Base-by-base conservation (phyloP, 805 yeast species). In the Komagataella phaffii region DNA sequence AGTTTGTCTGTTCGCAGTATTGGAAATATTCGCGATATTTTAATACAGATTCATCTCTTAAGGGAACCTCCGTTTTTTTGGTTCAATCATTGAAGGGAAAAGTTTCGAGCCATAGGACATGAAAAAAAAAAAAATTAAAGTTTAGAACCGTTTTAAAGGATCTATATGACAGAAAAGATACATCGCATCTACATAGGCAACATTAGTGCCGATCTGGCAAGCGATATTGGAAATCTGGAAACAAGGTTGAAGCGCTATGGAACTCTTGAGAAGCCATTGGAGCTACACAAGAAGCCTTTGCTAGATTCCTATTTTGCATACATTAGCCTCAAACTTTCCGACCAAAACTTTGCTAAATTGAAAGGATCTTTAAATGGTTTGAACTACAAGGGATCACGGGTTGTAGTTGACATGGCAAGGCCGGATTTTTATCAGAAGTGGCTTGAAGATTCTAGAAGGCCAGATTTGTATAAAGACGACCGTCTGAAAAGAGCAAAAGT, bases 361-460 rank as follows among this genome's bases (percentile, higher is more conserved):
- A 74, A 75, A 53, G 63, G 67, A 6, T 70, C 85, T 0, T 74
- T 87, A 56, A 77, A 88, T 61, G 93, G 90, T 30, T 77, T 84
- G 1, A 76, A 75, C 23, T 91, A 75, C 66, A 88, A 85, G 74
- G 96, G 95, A 2, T 73, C 83, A 23, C 78, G 74, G 51, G 64
- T 91, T 43, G 70, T 71, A 2, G 66, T 91, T 7, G 79, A 75
- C 50, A 63, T 68, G 47, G 96, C 97, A 3, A 78, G 74, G 56
- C 80, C 80, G 0, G 70, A 69, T 47, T 85, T 67, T 64, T 59
- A 66, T 47, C 68, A 68, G 21, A 60, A 65, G 17, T 75, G 82
- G 83, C 64, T 65, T 30, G 61, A 63, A 47, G 83, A 81, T 55
- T 54, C 63, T 30, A 65, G 62, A 10, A 64, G 76, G 46, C 76